phyloP scores from a whole-genome alignment of 2,329 filamentous ascomycete genomes.

The Pseudomassariella vexata region DNA sequence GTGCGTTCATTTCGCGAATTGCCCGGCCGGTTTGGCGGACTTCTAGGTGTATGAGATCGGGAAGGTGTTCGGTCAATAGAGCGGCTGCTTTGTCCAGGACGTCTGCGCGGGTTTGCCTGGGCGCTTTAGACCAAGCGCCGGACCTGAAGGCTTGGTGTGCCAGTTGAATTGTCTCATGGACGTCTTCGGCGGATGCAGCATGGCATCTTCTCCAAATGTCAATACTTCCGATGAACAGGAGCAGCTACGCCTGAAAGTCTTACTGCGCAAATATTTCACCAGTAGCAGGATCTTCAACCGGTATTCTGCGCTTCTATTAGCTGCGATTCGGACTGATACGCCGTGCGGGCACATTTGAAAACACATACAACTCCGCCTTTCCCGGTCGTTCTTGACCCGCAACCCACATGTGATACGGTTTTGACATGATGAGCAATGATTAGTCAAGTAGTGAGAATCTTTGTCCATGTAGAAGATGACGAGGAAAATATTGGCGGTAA shows the following conservation, averaged over 20 bases:
- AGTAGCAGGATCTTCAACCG: constrained; percentile 47
- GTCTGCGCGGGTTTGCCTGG: constrained; percentile 53
- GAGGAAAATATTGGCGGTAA: no score
- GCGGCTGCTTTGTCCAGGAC: constrained; percentile 55
- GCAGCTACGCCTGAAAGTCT: neutral
- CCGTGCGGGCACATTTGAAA: constrained; percentile 5
- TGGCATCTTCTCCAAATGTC: constrained; percentile 32
- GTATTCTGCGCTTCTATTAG: constrained; percentile 31
- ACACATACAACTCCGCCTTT: constrained; percentile 39
- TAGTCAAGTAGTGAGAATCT: no score
- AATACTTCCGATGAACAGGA: constrained; percentile 1
- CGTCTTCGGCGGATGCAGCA: constrained; percentile 37
- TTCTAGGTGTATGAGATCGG: constrained; percentile 55
- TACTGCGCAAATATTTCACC: constrained; percentile 46
- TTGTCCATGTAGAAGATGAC: no score
- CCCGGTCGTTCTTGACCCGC: constrained; percentile 33
- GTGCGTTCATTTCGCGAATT: constrained; percentile 64
- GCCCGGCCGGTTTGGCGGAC: constrained; percentile 63
- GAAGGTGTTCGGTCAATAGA: constrained; percentile 46
- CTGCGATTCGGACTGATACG: constrained; percentile 3
- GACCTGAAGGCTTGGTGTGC: constrained; percentile 42
- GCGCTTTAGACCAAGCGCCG: constrained; percentile 50
- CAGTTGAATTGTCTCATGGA: constrained; percentile 30
- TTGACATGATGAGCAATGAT: no score
- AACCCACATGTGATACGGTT: constrained; percentile 30